phyloP scores from a whole-genome alignment of 192 early-diverging fungal genomes.

The Linnemannia exigua region DNA sequence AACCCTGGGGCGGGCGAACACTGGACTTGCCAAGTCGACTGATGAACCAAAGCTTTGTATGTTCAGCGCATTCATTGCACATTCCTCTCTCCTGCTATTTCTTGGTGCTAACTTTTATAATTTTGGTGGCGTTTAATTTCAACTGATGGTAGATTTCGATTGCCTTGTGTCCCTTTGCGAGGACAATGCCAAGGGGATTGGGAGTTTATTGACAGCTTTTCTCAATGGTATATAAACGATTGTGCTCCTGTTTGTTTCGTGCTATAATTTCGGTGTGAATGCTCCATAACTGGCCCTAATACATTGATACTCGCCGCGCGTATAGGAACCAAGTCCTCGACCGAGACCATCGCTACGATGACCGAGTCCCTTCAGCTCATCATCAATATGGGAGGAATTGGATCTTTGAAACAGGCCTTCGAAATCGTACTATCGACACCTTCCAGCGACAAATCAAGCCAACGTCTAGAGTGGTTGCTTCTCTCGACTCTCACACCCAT shows the following conservation, averaged over 20 bases:
- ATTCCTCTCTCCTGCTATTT: neutral
- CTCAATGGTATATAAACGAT: slow-evolving; percentile 22
- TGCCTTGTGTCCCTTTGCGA: slow-evolving; percentile 13
- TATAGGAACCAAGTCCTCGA: slow-evolving; percentile 20
- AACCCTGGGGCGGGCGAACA: neutral
- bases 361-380: slow-evolving; percentile 18
- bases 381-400: slow-evolving; percentile 18
- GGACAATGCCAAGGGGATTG: slow-evolving; percentile 21
- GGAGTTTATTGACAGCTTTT: neutral
- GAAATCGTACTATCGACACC: neutral
- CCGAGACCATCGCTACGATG: slow-evolving; percentile 11
- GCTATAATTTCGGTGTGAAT: neutral
- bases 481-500: slow-evolving; percentile 20
- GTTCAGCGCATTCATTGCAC: neutral
- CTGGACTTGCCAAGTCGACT: neutral
- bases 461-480: slow-evolving; percentile 38
- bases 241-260: neutral
- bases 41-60: neutral
- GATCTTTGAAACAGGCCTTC: slow-evolving; percentile 21
- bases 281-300: neutral
- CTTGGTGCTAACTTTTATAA: neutral
- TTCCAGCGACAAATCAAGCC: slow-evolving; percentile 24
- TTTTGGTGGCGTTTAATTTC: slow-evolving; percentile 16
- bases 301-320: neutral
- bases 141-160: neutral